Percentiles rank a stretch among this genome's conserved stretches.
These are phyloP conservation scores for Euryodendron excelsum DNA, from an alignment of 148 eudicot species.

Conservation along the genomic window DNA sequence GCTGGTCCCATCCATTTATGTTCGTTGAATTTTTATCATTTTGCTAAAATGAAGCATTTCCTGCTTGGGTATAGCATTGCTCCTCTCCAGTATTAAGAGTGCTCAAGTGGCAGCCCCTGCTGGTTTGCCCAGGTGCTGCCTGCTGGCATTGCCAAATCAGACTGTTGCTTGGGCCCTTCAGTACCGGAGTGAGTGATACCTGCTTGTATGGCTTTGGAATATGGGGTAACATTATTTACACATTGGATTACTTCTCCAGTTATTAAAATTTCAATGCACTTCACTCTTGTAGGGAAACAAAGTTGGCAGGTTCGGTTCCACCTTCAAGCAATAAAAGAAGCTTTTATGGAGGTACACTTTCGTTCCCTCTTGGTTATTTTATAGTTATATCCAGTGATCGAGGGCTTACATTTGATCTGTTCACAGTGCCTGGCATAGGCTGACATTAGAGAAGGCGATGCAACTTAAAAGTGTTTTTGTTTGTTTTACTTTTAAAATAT, in stretches of 20 bases:
- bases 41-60: neutral
- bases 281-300: constrained; percentile 50
- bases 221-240: neutral
- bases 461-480: neutral
- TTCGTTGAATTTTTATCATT: neutral
- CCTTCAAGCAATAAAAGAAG: constrained; percentile 70
- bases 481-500: neutral
- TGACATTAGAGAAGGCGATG: neutral
- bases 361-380: constrained; percentile 1
- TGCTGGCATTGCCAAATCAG: neutral
- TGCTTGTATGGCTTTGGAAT: neutral
- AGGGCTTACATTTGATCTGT: neutral
- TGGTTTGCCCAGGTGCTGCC: neutral
- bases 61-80: neutral
- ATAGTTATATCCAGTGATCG: neutral
- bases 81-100: constrained; percentile 1
- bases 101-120: neutral
- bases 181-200: constrained; percentile 1
- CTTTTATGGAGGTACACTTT: constrained; percentile 55
- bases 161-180: neutral
- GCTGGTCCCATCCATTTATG: neutral
- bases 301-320: constrained; percentile 82
- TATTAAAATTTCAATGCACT: neutral
- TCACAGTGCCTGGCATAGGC: neutral
- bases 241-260: neutral